phyloP scores from a whole-genome alignment of 495 filamentous ascomycete genomes.

The Aspergillus bertholletiae region DNA sequence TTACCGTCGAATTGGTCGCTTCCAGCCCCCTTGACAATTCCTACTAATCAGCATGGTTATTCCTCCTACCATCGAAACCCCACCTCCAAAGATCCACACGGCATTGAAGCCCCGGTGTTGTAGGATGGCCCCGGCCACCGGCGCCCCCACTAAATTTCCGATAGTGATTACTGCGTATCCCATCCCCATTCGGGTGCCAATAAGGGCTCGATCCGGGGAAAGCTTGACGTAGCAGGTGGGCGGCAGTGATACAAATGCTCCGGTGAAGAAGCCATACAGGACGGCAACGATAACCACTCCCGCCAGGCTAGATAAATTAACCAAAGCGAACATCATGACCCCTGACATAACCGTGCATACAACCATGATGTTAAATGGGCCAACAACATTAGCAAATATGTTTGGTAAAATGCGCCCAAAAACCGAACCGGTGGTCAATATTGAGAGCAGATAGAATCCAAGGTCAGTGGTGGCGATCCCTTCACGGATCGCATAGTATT shows the following conservation, averaged over 20 bases:
- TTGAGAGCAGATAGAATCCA: not conserved
- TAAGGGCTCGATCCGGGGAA: slow-evolving; percentile 22
- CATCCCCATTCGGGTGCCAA: slow-evolving; percentile 62
- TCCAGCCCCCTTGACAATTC: not conserved
- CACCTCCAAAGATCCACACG: not conserved
- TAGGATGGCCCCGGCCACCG: slow-evolving; percentile 49
- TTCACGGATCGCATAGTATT: slow-evolving; percentile 2
- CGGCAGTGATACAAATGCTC: slow-evolving; percentile 30
- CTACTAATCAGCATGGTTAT: too few relatives aligned
- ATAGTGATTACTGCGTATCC: slow-evolving; percentile 43
- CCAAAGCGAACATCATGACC: not conserved
- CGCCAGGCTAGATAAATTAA: slow-evolving; percentile 3
- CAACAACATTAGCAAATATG: slow-evolving; percentile 13
- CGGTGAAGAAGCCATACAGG: slow-evolving; percentile 55
- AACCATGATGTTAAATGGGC: slow-evolving; percentile 35
- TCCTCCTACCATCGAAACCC: not conserved
- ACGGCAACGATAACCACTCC: slow-evolving; percentile 32
- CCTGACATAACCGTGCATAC: slow-evolving; percentile 1
- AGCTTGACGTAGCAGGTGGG: slow-evolving; percentile 10
- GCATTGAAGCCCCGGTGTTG: not conserved
- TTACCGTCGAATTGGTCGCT: not conserved
- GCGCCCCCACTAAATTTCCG: slow-evolving; percentile 55
- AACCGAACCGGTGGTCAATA: not conserved
- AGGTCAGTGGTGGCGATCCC: not conserved
- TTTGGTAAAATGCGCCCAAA: slow-evolving; percentile 1